These are phyloP conservation scores for Cadophora sp. DNA, from an alignment of 2,329 filamentous ascomycete genomes.

Conservation along the genomic window DNA sequence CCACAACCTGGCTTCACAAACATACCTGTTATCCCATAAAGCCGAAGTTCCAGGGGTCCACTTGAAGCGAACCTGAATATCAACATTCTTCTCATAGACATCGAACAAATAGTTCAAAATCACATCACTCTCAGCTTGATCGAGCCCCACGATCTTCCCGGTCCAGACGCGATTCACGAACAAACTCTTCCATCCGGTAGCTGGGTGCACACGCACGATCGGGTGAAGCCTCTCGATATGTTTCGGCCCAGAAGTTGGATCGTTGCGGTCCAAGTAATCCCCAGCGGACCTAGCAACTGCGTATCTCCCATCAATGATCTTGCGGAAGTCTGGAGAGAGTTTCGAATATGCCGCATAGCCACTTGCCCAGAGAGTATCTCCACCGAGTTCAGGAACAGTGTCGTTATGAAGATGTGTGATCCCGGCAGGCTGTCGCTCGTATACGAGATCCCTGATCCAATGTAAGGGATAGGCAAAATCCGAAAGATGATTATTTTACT, in stretches of 20 bases:
- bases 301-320: neutral
- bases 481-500: too few species aligned
- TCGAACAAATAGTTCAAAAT: neutral
- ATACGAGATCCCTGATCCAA: too few species aligned
- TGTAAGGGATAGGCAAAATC: too few species aligned
- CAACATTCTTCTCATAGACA: neutral
- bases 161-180: neutral
- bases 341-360: neutral
- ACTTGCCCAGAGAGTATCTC: neutral
- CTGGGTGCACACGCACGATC: neutral
- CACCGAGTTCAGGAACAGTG: too few species aligned
- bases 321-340: neutral
- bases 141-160: neutral
- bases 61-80: neutral
- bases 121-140: neutral
- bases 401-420: too few species aligned
- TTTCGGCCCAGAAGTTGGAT: neutral
- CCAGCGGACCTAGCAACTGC: neutral
- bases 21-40: neutral
- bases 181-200: neutral
- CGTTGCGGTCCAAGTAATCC: neutral
- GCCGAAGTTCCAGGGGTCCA: neutral
- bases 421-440: too few species aligned
- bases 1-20: neutral
- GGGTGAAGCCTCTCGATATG: neutral